Evolutionary conservation across 2,329 filamentous ascomycete species (phyloP), one percentile per base, ranked within the genome.

Genomic region (Canariomyces notabilis): DNA sequence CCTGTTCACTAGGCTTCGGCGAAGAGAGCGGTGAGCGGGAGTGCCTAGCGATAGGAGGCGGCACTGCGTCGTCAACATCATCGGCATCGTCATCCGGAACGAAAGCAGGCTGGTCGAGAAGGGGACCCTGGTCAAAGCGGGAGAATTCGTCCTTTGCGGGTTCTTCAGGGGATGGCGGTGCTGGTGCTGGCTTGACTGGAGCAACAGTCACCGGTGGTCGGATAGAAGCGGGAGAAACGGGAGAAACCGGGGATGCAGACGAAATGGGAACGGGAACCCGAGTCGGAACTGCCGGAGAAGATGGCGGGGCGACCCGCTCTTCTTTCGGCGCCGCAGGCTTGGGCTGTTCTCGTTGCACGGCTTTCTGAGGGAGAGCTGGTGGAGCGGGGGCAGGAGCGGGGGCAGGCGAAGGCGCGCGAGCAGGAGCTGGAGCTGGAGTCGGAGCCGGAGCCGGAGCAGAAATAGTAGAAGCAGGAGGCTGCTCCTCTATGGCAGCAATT

Each of bases 21-120:
- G 59, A 56, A 12, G 56, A 51, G 9, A 58, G 44, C 39, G 57
- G 54, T 5, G 57, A 56, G 23, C 51, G 39, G 12, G 58, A 52
- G 34, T 70, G 68, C 18, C 75, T 69, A 11, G 70, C 66, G 49
- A 79, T 79, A 1, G 77, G 74, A 2, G 76, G 73, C 18, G 76
- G 75, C 2, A 67, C 61, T 3, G 71, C 72, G 36, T 74, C 75
- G 7, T 76, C 69, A 5, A 67, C 67, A 29, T 72, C 72, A 19
- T 75, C 70, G 20, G 73, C 71, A 21, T 67, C 66, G 12, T 82
- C 77, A 3, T 69, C 73, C 0, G 65, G 87, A 9, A 80, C 74
- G 60, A 94, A 95, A 1, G 89, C 87, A 3, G 93, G 91, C 64
- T 93, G 86, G 46, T 97, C 89, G 8, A 79, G 67, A 19, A 96